Conservation (phyloP, 225 moss, liverwort and hornwort genomes). For the Polytrichum commune region DNA sequence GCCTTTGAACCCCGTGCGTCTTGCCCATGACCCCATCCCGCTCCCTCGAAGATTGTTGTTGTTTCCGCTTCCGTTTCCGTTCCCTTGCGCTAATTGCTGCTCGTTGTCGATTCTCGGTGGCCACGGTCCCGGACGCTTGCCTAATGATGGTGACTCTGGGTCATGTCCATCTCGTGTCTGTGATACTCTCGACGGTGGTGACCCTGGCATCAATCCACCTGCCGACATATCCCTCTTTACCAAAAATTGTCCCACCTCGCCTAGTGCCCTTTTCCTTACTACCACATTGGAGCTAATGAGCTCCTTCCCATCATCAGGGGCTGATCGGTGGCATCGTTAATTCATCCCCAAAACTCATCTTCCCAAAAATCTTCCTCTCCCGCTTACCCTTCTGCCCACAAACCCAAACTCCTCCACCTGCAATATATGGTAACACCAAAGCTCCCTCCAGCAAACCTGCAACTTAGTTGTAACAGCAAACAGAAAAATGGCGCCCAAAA, state of each 20-base stretch:
- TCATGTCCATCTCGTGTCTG: conserved; percentile 29
- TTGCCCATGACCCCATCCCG: conserved; percentile 42
- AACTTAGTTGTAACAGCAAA: no score
- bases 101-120: conserved; percentile 7
- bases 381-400: conserved; percentile 1
- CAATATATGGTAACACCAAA: no score
- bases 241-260: not conserved
- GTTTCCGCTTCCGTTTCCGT: not conserved
- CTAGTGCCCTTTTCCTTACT: not conserved
- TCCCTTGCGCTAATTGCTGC: not conserved
- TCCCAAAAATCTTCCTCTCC: not conserved
- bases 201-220: conserved; percentile 7
- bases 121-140: conserved; percentile 27
- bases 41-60: conserved; percentile 16
- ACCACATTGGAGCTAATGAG: not conserved
- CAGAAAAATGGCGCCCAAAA: no score
- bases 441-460: no score
- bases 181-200: conserved; percentile 32
- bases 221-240: conserved; percentile 14
- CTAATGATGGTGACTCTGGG: conserved; percentile 35
- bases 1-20: conserved; percentile 40
- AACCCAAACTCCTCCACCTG: not conserved
- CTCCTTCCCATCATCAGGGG: no score
- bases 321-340: no score
- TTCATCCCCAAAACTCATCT: not conserved